phyloP scores from a whole-genome alignment of 352 stramenopile genomes.

The Pythium monospermum region DNA sequence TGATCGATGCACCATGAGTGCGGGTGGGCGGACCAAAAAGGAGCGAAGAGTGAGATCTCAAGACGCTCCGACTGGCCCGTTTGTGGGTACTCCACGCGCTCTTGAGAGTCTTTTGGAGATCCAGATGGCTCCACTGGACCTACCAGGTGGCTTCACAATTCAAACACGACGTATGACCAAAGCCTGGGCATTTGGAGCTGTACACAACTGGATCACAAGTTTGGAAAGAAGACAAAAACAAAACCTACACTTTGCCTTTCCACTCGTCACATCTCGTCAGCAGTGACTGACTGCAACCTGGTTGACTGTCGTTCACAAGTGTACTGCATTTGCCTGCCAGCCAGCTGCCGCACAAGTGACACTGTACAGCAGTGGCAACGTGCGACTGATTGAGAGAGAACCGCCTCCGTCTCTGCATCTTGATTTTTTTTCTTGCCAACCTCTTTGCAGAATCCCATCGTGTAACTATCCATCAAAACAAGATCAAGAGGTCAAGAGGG shows the following conservation, averaged over 20 bases:
- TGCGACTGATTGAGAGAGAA: slow-evolving; percentile 6
- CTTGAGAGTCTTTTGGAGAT: slow-evolving; percentile 1
- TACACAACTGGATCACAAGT: not conserved
- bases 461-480: slow-evolving; percentile 17
- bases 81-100: not conserved
- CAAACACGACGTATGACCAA: slow-evolving; percentile 3
- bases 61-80: not conserved
- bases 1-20: too few species aligned
- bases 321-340: not conserved
- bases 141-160: slow-evolving; percentile 15
- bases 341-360: slow-evolving; percentile 22
- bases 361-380: too few species aligned
- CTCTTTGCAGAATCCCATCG: not conserved
- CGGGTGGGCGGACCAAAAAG: not conserved
- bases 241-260: not conserved
- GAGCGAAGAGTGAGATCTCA: not conserved
- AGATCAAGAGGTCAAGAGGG: not conserved
- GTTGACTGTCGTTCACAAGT: too few species aligned
- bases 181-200: not conserved
- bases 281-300: too few species aligned
- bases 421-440: not conserved
- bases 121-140: slow-evolving; percentile 26
- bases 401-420: not conserved
- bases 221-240: not conserved
- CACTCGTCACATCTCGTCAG: too few species aligned